Base-by-base conservation (phyloP, 306 rosid genomes). In the Vigna mungo region DNA sequence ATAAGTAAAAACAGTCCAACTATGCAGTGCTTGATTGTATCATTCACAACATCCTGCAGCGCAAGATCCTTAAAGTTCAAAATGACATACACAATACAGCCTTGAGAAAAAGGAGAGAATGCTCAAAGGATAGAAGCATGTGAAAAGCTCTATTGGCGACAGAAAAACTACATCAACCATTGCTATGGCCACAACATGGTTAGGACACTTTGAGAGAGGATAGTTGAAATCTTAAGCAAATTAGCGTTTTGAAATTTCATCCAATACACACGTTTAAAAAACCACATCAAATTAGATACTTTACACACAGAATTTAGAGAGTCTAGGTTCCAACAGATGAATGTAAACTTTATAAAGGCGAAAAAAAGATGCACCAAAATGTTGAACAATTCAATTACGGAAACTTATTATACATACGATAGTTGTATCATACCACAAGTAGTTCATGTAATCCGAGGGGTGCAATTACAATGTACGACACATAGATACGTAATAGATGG, bases 391-490 rank as follows among this genome's bases (percentile, higher is more conserved):
- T 71, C 63, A 34, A 23, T n/a, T 56, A 6, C 3, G 6, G 30
- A 7, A 14, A 54, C 25, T 9, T 17, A 10, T 13, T 7, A 14
- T 55, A 20, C 65, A 78, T 55, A 76, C 7, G 17, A 74, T 5
- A 32, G 39, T 67, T 20, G 21, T 15, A 75, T 44, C 88, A 74
- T 83, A 92, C 98, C 97, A 92, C 97, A 58, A 92, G 97, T 48
- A 85, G 82, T 4, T 86, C 89, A 56, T 95, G 97, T 52, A 89
- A 86, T 46, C 98, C 98, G 77, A 92, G 96, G 62, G 98, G 98
- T 11, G 98, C 98, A 10, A 97, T 86, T 58, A 95, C 49, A 2
- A 90, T 77, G 63, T 88, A 90, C 10, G 93, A 78, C 72, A 90
- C 94, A 53, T 17, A 43, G 12, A 71, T 25, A 30, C 17, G 11